Percentiles rank a stretch among this genome's conserved stretches.
phyloP scores from a whole-genome alignment of 495 filamentous ascomycete species.

The Hypoxylon fragiforme region DNA sequence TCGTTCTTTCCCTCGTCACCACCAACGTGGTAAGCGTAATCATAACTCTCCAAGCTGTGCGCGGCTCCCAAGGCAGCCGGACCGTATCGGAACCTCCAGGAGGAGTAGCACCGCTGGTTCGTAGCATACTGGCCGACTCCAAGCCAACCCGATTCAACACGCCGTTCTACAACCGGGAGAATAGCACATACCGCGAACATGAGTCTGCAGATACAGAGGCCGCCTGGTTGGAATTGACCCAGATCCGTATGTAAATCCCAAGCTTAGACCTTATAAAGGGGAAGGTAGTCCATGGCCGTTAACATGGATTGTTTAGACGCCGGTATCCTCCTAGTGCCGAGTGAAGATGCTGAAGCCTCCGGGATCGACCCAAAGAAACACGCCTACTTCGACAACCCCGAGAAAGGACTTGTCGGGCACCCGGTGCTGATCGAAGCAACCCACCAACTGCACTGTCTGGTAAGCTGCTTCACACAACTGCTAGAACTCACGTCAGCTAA shows the following conservation, averaged over 20 bases:
- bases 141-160: conserved; percentile 9
- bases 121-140: not conserved
- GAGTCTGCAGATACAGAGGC: conserved; percentile 17
- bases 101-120: conserved; percentile 10
- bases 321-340: conserved; percentile 14
- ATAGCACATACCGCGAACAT: conserved; percentile 19
- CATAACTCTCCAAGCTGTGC: not conserved
- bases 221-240: conserved; percentile 18
- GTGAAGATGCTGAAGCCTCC: conserved; percentile 18
- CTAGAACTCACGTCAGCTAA: not conserved
- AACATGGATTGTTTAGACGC: conserved; percentile 8
- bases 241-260: conserved; percentile 13
- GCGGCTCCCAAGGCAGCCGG: not conserved
- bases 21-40: conserved; percentile 10
- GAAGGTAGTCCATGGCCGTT: not conserved
- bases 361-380: conserved; percentile 16
- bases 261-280: not conserved
- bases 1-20: not conserved
- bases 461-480: not conserved
- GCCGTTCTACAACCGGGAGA: conserved; percentile 18
- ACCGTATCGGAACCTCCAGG: conserved; percentile 14
- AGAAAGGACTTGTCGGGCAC: conserved; percentile 18
- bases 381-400: conserved; percentile 21
- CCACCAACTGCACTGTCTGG: conserved; percentile 23
- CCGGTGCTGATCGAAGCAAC: conserved; percentile 23